Evolutionary conservation across 345 rosid species (phyloP), one percentile per base, ranked within the genome.

Genomic region (Euphorbia peplus): DNA sequence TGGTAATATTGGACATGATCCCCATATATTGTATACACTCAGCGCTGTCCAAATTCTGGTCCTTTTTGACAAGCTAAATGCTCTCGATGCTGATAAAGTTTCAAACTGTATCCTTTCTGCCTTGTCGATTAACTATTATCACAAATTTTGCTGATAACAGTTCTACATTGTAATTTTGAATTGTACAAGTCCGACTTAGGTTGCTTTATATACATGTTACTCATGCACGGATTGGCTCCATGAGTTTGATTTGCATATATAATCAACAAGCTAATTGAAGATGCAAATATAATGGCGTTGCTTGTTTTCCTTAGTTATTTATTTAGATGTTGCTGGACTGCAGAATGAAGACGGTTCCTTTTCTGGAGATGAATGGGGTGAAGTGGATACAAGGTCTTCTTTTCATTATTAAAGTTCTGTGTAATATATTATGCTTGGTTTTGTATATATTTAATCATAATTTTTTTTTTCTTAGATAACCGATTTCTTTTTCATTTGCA

Each of bases 331-430:
- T 77, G 77, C 79, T 58, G 84, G 86, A 11, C 72, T 92, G 78
- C 99, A 95, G 79, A 90, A 95, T 66, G 93, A 87, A 70, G 97
- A 95, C 67, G 99, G 99, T 56, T 95, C 99, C 53, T 90, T 95
- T 80, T 81, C 92, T 1, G 98, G 99, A 52, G 99, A 95, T 68
- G 82, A 80, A 16, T 95, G 97, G 98, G 99, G 98, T 44, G 99
- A 95, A 84, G 86, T 90, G 68, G 99, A 95, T 78, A 79, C 96
- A 21, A 76, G 97, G 98, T 95, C 69, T 64, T 68, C 16, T 77
- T 68, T 62, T 60, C 21, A 26, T 5, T 39, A 12, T 3, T 32
- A 35, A n/a, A 54, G 50, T 69, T 32, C 12, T 30, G 12, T 54
- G n/a, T 61, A 30, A 44, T 73, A 32, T 44, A 6, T 15, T 44